Percentiles rank a stretch among this genome's conserved stretches.
Evolutionary conservation across 345 rosid species (phyloP).

Genomic region (Hibiscus trionum): DNA sequence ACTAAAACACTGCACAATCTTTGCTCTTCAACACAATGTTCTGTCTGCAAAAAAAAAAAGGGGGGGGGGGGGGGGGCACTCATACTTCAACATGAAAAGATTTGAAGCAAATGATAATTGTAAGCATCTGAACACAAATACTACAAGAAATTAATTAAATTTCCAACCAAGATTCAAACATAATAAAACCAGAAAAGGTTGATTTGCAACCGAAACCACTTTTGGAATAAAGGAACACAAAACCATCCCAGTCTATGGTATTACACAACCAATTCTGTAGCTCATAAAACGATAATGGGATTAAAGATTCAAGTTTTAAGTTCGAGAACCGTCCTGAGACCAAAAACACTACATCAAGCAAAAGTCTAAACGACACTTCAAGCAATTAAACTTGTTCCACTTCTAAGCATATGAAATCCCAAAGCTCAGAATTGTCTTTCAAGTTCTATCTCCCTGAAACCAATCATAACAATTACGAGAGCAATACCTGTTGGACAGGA

Average conservation of each 20-base stretch:
- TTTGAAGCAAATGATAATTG: not conserved
- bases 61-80: no score
- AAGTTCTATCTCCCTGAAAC: not conserved
- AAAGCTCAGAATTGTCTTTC: not conserved
- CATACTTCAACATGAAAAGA: not conserved
- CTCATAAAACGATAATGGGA: not conserved
- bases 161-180: not conserved
- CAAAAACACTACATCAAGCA: no score
- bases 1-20: not conserved
- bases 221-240: not conserved
- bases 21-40: conserved; percentile 1
- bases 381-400: not conserved
- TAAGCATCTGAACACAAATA: not conserved
- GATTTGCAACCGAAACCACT: not conserved
- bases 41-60: conserved; percentile 4
- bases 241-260: not conserved
- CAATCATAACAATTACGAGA: not conserved
- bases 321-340: not conserved
- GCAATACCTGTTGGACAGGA: not conserved
- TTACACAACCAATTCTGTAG: not conserved
- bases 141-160: not conserved
- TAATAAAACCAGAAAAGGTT: not conserved
- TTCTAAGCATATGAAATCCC: not conserved
- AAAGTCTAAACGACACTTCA: not conserved
- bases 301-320: not conserved